These are phyloP conservation scores for Hortiboletus campestris DNA, from an alignment of 768 basidiomycete species.

Conservation along the genomic window DNA sequence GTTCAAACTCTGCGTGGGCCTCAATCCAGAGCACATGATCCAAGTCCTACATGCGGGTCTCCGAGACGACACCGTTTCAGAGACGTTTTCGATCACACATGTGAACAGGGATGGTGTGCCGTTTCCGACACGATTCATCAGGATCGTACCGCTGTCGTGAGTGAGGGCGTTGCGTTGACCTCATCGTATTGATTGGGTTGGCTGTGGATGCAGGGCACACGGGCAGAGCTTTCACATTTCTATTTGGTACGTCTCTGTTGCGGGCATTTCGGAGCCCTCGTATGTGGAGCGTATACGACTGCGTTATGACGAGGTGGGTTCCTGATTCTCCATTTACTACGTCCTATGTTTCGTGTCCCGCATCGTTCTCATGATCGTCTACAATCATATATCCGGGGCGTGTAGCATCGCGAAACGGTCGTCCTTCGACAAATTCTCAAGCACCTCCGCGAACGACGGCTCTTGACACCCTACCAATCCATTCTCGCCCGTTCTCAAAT, in stretches of 20 bases:
- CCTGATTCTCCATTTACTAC: no score
- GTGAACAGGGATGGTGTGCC: conserved; percentile 53
- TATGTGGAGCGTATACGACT: conserved; percentile 54
- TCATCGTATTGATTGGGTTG: neutral
- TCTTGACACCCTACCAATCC: conserved; percentile 55
- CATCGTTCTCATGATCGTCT: no score
- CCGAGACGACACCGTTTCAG: conserved; percentile 62
- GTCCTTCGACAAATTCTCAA: conserved; percentile 52
- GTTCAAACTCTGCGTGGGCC: conserved; percentile 69
- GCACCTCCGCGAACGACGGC: conserved; percentile 72
- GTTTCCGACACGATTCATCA: conserved; percentile 68
- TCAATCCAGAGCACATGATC: conserved; percentile 61
- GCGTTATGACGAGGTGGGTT: conserved; percentile 62
- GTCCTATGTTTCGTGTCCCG: no score
- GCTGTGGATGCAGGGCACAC: conserved; percentile 50
- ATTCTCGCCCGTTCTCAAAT: conserved; percentile 22
- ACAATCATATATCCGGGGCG: neutral
- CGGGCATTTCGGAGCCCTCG: conserved; percentile 54
- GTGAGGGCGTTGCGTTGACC: conserved; percentile 21
- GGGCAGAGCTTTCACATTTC: conserved; percentile 74
- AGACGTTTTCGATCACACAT: conserved; percentile 61
- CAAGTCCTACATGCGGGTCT: conserved; percentile 63
- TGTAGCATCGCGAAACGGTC: conserved; percentile 63
- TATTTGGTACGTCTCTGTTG: conserved; percentile 70
- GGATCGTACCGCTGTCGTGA: conserved; percentile 74